A percentile compares a stretch with the other conserved stretches of the same genome.
Evolutionary conservation across 2,329 filamentous ascomycete species (phyloP).

Genomic region (Botryotinia calthae): DNA sequence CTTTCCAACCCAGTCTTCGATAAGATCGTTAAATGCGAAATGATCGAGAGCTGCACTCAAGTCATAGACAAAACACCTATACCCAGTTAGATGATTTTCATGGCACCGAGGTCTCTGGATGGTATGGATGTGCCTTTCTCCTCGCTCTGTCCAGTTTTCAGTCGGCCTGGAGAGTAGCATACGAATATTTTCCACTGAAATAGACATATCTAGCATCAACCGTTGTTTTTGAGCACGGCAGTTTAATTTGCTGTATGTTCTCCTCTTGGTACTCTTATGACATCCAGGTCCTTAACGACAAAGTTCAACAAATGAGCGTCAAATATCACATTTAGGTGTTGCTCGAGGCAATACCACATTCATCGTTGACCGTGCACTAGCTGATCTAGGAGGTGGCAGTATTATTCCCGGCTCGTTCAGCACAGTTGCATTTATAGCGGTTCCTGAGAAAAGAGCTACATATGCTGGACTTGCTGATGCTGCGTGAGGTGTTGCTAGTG

Average conservation of each 20-base stretch:
- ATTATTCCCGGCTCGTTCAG: constrained; percentile 49
- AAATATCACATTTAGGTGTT: neutral
- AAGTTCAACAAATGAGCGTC: neutral
- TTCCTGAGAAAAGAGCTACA: neutral
- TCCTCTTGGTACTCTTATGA: neutral
- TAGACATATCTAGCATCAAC: constrained; percentile 29
- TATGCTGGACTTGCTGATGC: constrained; percentile 27
- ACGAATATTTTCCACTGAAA: constrained; percentile 32
- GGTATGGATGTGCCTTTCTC: neutral
- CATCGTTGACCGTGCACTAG: constrained; percentile 47
- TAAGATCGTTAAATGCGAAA: too few species aligned
- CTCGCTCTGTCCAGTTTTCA: neutral
- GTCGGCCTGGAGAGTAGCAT: constrained; percentile 20
- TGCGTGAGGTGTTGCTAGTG: constrained; percentile 24
- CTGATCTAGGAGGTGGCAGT: constrained; percentile 49
- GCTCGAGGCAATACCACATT: constrained; percentile 38
- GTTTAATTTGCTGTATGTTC: constrained; percentile 31
- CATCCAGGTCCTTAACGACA: too few species aligned
- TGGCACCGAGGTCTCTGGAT: neutral
- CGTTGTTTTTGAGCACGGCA: constrained; percentile 38
- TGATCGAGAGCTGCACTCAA: too few species aligned
- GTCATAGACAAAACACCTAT: too few species aligned
- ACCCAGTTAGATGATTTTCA: neutral
- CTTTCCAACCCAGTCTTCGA: too few species aligned
- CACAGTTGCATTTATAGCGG: constrained; percentile 48